Conservation (phyloP, 129 eudicot genomes). For the Lactuca saligna region DNA sequence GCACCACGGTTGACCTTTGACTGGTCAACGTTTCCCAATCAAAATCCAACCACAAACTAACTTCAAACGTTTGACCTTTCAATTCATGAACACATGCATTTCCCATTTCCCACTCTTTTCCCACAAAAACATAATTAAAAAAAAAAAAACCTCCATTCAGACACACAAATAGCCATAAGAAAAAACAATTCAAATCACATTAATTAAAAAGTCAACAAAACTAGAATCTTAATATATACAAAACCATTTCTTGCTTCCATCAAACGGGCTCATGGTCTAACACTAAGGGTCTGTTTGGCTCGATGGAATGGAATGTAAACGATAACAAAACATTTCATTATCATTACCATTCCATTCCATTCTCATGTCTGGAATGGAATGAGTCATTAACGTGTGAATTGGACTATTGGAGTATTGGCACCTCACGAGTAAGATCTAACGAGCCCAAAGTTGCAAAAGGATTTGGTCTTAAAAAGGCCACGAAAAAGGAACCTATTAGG, state of each 20-base stretch:
- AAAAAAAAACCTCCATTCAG: conserved; percentile 9
- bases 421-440: conserved; percentile 80
- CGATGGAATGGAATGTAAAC: not conserved
- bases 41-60: conserved; percentile 21
- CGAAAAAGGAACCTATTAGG: conserved; percentile 88
- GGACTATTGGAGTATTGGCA: not conserved
- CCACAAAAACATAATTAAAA: conserved; percentile 4
- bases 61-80: not conserved
- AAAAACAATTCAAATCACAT: conserved; percentile 14
- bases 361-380: not conserved
- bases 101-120: not conserved
- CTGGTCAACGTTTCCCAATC: conserved; percentile 15
- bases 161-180: conserved; percentile 6
- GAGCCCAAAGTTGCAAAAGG: conserved; percentile 82
- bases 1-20: conserved; percentile 20
- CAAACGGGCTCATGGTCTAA: not conserved
- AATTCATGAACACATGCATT: not conserved
- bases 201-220: conserved; percentile 12
- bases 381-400: not conserved
- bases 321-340: not conserved
- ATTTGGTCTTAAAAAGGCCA: conserved; percentile 88
- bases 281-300: not conserved
- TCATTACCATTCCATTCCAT: not conserved
- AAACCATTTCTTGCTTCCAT: not conserved
- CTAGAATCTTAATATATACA: conserved; percentile 33